These are phyloP conservation scores for Halteria grandinella DNA, from an alignment of 73 alveolate species.

Conservation along the genomic window DNA sequence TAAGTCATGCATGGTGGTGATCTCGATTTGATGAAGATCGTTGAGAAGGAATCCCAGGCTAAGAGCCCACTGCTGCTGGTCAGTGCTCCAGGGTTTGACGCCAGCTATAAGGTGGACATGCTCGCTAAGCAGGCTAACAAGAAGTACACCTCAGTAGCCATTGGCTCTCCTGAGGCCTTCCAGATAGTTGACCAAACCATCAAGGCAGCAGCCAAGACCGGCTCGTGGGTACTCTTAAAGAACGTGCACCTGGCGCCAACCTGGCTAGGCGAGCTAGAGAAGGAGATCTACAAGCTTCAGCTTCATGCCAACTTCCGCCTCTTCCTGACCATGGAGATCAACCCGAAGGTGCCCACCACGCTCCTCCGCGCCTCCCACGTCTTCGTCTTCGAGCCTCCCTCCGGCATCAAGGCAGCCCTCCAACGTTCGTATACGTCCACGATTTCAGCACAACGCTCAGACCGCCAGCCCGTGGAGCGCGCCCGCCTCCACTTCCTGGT, in stretches of 20 bases:
- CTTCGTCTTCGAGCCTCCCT: conserved; percentile 99
- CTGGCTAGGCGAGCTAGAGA: conserved; percentile 98
- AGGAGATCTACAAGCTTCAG: conserved; percentile 92
- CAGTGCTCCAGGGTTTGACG: conserved; percentile 99
- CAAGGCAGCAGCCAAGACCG: conserved; percentile 88
- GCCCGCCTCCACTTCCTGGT: conserved; percentile 97
- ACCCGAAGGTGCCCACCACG: conserved; percentile 98
- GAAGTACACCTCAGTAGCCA: conserved; percentile 96
- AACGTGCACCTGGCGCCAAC: conserved; percentile 99
- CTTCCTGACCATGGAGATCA: conserved; percentile 99
- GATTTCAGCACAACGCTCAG: conserved; percentile 89
- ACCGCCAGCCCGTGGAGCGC: conserved; percentile 97
- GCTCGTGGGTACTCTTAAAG: conserved; percentile 99
- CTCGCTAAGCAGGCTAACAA: conserved; percentile 87
- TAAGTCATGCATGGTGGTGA: conserved; percentile 81
- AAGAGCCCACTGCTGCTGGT: conserved; percentile 86
- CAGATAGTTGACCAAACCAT: conserved; percentile 95
- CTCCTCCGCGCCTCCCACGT: conserved; percentile 94
- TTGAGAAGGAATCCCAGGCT: conserved; percentile 87
- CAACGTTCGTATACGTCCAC: conserved; percentile 91
- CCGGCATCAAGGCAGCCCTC: conserved; percentile 98
- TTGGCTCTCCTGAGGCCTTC: conserved; percentile 98
- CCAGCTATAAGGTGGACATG: conserved; percentile 91
- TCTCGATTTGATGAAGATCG: conserved; percentile 84
- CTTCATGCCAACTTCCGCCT: conserved; percentile 97